A percentile compares a stretch with the other conserved stretches of the same genome.
These are phyloP conservation scores for Euphorbia tirucalli DNA, from an alignment of 345 rosid genomes.

Conservation along the genomic window DNA sequence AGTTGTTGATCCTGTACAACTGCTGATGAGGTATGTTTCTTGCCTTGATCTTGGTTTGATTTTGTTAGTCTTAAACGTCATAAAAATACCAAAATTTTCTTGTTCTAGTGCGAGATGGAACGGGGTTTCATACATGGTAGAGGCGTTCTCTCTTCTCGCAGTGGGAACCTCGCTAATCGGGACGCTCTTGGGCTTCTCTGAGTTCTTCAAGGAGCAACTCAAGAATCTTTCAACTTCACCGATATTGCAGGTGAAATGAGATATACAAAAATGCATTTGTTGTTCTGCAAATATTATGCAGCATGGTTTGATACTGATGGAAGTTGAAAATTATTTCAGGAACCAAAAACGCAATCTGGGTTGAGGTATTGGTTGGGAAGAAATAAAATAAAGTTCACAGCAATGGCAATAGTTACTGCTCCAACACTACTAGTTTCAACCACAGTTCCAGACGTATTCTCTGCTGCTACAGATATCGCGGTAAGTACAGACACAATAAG, in stretches of 20 bases:
- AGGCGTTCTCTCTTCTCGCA: slow-evolving; percentile 62
- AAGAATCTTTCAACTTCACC: slow-evolving; percentile 21
- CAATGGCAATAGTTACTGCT: slow-evolving; percentile 43
- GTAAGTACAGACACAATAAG: slow-evolving; percentile 32
- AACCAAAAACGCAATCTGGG: slow-evolving; percentile 16
- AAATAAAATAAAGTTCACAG: slow-evolving; percentile 39
- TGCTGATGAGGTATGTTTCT: slow-evolving; percentile 41
- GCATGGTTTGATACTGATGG: neutral
- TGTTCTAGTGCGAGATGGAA: slow-evolving; percentile 47
- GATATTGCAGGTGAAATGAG: slow-evolving; percentile 18
- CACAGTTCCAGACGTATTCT: slow-evolving; percentile 58
- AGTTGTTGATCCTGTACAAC: slow-evolving; percentile 48
- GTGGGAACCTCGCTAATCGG: slow-evolving; percentile 59
- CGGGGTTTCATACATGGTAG: slow-evolving; percentile 54
- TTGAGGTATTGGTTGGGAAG: slow-evolving; percentile 37
- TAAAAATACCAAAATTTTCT: neutral
- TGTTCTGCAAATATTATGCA: neutral
- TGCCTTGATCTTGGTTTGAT: neutral
- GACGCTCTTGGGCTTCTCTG: slow-evolving; percentile 55
- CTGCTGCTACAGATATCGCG: slow-evolving; percentile 61
- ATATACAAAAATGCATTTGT: neutral
- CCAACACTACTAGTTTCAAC: slow-evolving; percentile 56
- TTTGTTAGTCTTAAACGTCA: neutral
- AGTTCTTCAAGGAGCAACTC: slow-evolving; percentile 65
- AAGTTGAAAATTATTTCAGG: slow-evolving; percentile 20